Percentiles rank a stretch among this genome's conserved stretches.
Evolutionary conservation across 192 early-diverging fungal genomes (phyloP).

Genomic region (Backusella circina): DNA sequence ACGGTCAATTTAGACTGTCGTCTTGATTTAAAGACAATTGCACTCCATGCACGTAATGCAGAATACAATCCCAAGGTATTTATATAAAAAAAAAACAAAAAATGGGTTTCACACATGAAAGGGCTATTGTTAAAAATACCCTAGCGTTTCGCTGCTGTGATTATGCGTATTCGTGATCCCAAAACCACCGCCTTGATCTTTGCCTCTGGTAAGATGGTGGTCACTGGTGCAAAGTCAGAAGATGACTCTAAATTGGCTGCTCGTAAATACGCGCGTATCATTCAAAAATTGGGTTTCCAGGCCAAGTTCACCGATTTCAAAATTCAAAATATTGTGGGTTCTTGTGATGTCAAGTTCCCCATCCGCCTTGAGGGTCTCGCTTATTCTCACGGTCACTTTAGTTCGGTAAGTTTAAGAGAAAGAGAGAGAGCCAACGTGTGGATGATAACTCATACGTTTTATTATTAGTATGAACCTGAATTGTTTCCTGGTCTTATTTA

Average conservation of each 20-base stretch:
- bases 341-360: slow-evolving; percentile 99
- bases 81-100: neutral
- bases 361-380: slow-evolving; percentile 97
- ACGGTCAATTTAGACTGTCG: slow-evolving; percentile 98
- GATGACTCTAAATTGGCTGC: slow-evolving; percentile 95
- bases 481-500: slow-evolving; percentile 99
- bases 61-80: slow-evolving; percentile 99
- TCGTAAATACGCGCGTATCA: slow-evolving; percentile 98
- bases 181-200: slow-evolving; percentile 99
- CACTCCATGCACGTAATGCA: slow-evolving; percentile 96
- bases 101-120: too few relatives aligned
- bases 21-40: slow-evolving; percentile 97
- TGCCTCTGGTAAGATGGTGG: slow-evolving; percentile 99
- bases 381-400: slow-evolving; percentile 89
- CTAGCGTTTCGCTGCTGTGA: slow-evolving; percentile 98
- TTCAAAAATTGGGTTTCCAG: slow-evolving; percentile 96
- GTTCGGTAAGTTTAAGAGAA: slow-evolving; percentile 74
- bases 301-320: slow-evolving; percentile 99
- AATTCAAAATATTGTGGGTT: slow-evolving; percentile 99
- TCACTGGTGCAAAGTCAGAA: slow-evolving; percentile 97
- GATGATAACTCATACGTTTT: too few relatives aligned
- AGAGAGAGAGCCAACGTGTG: too few relatives aligned
- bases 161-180: slow-evolving; percentile 99
- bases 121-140: neutral
- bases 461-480: slow-evolving; percentile 92